A percentile compares a stretch with the other conserved stretches of the same genome.
Evolutionary conservation across 2,329 filamentous ascomycete genomes (phyloP).

Genomic region (Macroventuria anomochaeta): DNA sequence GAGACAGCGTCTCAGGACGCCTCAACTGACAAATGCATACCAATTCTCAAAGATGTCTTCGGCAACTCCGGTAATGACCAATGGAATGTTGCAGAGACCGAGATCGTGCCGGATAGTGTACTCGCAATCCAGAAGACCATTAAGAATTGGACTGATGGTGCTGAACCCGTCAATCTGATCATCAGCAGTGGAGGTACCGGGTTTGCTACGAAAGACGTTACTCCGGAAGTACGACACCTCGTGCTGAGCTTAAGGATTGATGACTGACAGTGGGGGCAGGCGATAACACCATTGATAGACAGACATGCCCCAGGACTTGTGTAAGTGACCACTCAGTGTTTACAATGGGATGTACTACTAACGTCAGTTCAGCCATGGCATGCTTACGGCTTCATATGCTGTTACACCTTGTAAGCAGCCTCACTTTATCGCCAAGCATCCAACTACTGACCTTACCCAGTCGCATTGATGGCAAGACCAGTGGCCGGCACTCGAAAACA

Average conservation of each 20-base stretch:
- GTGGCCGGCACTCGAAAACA: slow-evolving; percentile 85
- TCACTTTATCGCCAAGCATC: neutral
- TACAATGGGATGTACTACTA: slow-evolving; percentile 9
- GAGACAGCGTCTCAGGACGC: slow-evolving; percentile 85
- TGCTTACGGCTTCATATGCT: slow-evolving; percentile 82
- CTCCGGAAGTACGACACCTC: slow-evolving; percentile 74
- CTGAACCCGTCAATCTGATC: slow-evolving; percentile 71
- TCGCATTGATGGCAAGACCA: slow-evolving; percentile 95
- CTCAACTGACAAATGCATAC: slow-evolving; percentile 76
- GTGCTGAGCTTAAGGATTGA: neutral
- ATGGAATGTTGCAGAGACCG: slow-evolving; percentile 73
- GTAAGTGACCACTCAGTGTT: slow-evolving; percentile 49
- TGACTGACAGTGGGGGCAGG: slow-evolving; percentile 57
- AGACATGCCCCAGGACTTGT: slow-evolving; percentile 88
- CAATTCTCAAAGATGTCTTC: slow-evolving; percentile 72
- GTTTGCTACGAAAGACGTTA: slow-evolving; percentile 83
- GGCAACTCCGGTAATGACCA: slow-evolving; percentile 67
- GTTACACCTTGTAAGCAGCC: slow-evolving; percentile 83
- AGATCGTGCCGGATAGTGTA: slow-evolving; percentile 81
- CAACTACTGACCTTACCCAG: slow-evolving; percentile 56
- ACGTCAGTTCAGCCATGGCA: slow-evolving; percentile 70
- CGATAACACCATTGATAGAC: slow-evolving; percentile 78
- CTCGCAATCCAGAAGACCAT: slow-evolving; percentile 77
- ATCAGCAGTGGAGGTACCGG: slow-evolving; percentile 92
- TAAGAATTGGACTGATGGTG: slow-evolving; percentile 73